These are phyloP conservation scores for Oryza glumipatula DNA, from an alignment of 176 grass and related monocot genomes.

Conservation along the genomic window DNA sequence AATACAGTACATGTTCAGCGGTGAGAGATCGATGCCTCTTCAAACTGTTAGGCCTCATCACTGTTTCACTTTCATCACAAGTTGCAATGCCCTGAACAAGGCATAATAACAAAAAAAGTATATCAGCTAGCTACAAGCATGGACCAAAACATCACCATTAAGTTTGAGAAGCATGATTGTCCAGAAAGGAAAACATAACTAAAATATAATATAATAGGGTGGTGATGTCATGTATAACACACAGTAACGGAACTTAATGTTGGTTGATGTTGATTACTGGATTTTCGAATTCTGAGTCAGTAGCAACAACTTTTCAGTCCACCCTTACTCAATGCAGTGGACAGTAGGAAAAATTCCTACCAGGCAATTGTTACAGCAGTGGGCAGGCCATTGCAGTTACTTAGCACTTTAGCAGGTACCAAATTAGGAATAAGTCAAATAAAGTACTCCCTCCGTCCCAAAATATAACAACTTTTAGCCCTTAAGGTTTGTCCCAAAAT, in stretches of 20 bases:
- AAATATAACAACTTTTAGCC: too few relatives aligned
- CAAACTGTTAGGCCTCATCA: neutral
- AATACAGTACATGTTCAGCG: conserved; percentile 43
- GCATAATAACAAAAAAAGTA: neutral
- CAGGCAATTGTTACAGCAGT: neutral
- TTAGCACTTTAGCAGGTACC: neutral
- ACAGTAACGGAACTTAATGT: neutral
- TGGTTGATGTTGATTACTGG: neutral
- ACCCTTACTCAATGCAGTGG: neutral
- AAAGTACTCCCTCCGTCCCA: neutral
- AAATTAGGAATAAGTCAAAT: neutral
- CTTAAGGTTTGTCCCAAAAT: too few relatives aligned
- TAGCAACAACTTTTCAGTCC: neutral
- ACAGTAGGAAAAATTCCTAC: neutral
- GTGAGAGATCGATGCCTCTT: conserved; percentile 11
- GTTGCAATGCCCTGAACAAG: conserved; percentile 27
- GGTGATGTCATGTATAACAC: neutral
- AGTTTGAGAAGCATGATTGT: conserved; percentile 2
- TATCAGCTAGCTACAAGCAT: neutral
- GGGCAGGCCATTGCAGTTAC: neutral
- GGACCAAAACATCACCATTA: conserved; percentile 18
- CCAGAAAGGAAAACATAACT: neutral
- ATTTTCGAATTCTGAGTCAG: neutral
- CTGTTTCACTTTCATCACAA: conserved; percentile 24
- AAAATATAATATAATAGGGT: conserved; percentile 24